Evolutionary conservation across 345 rosid species (phyloP), one percentile per base, ranked within the genome.

Genomic region (Syzygium oleosum): DNA sequence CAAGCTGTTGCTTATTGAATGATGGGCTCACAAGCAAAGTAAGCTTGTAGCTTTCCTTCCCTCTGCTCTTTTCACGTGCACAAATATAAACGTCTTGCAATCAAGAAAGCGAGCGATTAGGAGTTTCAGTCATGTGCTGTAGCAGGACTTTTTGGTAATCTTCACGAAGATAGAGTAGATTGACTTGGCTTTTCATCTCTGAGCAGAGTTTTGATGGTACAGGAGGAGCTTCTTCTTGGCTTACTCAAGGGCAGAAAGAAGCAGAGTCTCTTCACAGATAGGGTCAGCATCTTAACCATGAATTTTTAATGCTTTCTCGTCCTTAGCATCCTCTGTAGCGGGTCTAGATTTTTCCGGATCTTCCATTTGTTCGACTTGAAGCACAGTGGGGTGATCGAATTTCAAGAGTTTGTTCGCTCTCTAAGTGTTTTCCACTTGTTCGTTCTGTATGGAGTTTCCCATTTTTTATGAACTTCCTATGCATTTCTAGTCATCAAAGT

Each of bases 211-310:
- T 63, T 85, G 29, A 54, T 41, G 85, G 25, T 88, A 78, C 92
- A 95, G 98, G 98, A 96, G 90, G 96, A 95, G 93, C 92, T 95
- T 88, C 96, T 90, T 86, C 88, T 95, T 46, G 96, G 95, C 46
- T 92, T 96, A 77, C 93, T 95, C 88, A 90, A 93, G 88, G 92
- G 93, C 90, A 92, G 91, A 89, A 93, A 91, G 87, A 92, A 87
- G 85, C 92, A 90, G 53, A 92, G 89, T 90, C 92, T 96, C 73
- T 87, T 92, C 51, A 90, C 92, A 52, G 92, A 94, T 51, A 86
- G 94, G 89, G 95, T 92, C 68, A 90, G 86, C 29, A 51, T 85
- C 17, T 56, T 23, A 31, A 10, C 58, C 14, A 31, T 51, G 22
- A 27, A 38, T 13, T 12, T 38, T 52, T 55, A 1, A 63, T n/a